Evolutionary conservation across 768 basidiomycete species (phyloP).

Genomic region (Mycena leptocephala): DNA sequence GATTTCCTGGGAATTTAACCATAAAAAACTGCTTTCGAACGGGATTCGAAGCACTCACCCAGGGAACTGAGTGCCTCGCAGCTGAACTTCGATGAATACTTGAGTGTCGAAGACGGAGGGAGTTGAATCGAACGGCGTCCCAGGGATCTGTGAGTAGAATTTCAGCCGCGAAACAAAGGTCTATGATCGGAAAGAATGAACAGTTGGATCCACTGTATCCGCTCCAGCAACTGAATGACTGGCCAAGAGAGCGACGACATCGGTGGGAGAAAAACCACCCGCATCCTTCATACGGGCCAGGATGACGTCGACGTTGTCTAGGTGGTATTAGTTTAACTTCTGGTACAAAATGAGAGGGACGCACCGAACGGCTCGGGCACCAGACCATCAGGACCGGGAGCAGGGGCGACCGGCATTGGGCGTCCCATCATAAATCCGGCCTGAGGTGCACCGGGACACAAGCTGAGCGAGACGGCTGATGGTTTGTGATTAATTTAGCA

Average conservation of each 20-base stretch:
- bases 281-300: slow-evolving; percentile 41
- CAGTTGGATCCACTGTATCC: slow-evolving; percentile 42
- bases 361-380: slow-evolving; percentile 39
- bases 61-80: slow-evolving; percentile 13
- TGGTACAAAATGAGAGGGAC: not conserved
- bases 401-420: slow-evolving; percentile 30
- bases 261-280: slow-evolving; percentile 40
- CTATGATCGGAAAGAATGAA: slow-evolving; percentile 10
- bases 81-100: slow-evolving; percentile 38
- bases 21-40: not conserved
- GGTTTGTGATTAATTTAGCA: not conserved
- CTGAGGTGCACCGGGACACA: slow-evolving; percentile 52
- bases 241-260: slow-evolving; percentile 44
- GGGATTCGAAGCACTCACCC: not conserved
- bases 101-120: slow-evolving; percentile 40
- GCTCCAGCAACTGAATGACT: slow-evolving; percentile 39
- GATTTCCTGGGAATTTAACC: not conserved
- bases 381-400: slow-evolving; percentile 31
- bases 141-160: slow-evolving; percentile 19
- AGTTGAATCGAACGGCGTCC: slow-evolving; percentile 38
- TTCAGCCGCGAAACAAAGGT: slow-evolving; percentile 26
- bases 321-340: not conserved
- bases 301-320: slow-evolving; percentile 23
- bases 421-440: slow-evolving; percentile 49
- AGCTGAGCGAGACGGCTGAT: slow-evolving; percentile 44